phyloP scores from a whole-genome alignment of 306 rosid species.

The Ammopiptanthus mongolicus region DNA sequence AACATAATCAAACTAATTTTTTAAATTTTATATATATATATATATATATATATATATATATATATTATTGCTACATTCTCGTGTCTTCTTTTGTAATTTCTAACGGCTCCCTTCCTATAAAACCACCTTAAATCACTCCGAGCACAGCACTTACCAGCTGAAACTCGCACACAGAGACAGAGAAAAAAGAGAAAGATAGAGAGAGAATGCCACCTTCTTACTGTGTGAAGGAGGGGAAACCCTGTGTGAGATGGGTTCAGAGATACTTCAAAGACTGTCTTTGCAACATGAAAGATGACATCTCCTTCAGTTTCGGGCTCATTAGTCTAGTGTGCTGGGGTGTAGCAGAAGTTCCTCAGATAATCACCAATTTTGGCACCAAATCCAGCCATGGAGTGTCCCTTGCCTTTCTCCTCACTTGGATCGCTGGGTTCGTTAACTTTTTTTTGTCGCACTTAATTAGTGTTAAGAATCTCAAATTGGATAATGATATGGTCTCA shows the following conservation, averaged over 20 bases:
- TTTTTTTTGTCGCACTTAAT: too few species aligned
- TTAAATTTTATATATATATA: too few species aligned
- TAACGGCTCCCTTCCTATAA: background rate
- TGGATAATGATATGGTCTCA: too few species aligned
- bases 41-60: too few species aligned
- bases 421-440: slow-evolving; percentile 74
- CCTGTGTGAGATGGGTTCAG: slow-evolving; percentile 64
- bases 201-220: slow-evolving; percentile 47
- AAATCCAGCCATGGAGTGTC: slow-evolving; percentile 87
- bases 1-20: background rate
- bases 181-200: background rate
- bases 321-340: slow-evolving; percentile 73
- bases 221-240: slow-evolving; percentile 55
- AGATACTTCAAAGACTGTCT: slow-evolving; percentile 78
- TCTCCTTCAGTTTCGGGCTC: slow-evolving; percentile 66
- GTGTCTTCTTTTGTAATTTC: background rate
- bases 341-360: slow-evolving; percentile 85
- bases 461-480: too few species aligned
- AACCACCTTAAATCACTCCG: background rate
- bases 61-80: background rate
- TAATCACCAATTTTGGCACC: slow-evolving; percentile 63
- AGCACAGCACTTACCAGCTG: background rate
- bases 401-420: slow-evolving; percentile 73
- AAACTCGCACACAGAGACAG: background rate
- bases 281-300: slow-evolving; percentile 59